Evolutionary conservation across 192 early-diverging fungal species (phyloP), one percentile per base, ranked within the genome.

Genomic region (Podila minutissima): DNA sequence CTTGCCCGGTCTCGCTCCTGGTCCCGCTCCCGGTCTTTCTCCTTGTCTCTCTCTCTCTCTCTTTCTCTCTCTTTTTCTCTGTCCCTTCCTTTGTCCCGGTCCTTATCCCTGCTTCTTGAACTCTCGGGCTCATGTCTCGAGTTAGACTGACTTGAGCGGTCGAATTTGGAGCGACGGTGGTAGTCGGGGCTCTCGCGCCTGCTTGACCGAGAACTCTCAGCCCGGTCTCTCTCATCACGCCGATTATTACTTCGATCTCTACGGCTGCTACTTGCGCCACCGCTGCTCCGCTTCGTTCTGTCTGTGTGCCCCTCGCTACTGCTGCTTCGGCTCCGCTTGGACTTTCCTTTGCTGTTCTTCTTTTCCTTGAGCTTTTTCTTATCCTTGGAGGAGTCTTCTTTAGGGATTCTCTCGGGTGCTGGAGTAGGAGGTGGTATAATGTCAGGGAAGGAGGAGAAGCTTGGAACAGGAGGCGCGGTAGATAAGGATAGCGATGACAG

Each of bases 391-490:
- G 33, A 31, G 3, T 29, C 33, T 26, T n/a, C 31, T 26, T 57
- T 24, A 19, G 29, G 10, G 32, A 51, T 38, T n/a, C 5, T 46
- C 33, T 62, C 28, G 5, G 53, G 38, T 37, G 12, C 5, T 35
- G 64, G 11, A 22, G 29, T 29, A 4, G 22, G 48, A 26, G 49
- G 12, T 26, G 28, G 46, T 9, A n/a, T 49, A 6, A 22, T n/a
- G 22, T 24, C 38, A 9, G 74, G 74, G 59, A 71, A 77, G 31
- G 74, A 77, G 9, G 74, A 65, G 20, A 69, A 81, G 15, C 62
- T 58, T 5, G 71, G 71, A 24, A 67, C 46, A 31, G 70, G 11
- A 41, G 58, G 20, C 41, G 75, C 13, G 22, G 46, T 28, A 24
- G 66, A 13, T 41, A 51, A 24, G 10, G n/a, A 26, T 5, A 31